Evolutionary conservation across 257 asterid species (phyloP), one percentile per base, ranked within the genome.

Genomic region (Solanum gandarillasii): DNA sequence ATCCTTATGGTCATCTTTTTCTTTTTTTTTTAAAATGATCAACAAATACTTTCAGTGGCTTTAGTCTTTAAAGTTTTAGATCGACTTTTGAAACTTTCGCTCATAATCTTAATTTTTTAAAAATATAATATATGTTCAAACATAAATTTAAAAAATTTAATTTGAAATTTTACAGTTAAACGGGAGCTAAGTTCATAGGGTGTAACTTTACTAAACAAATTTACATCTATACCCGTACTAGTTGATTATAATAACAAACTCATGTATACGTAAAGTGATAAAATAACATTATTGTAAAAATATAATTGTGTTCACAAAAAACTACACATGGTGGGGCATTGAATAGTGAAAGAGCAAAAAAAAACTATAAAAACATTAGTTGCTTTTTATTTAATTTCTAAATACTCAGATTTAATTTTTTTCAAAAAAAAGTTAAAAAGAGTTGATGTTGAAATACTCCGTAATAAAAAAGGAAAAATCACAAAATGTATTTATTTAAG

Each of bases 261-360:
- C 34, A 25, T 67, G 20, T 27, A 67, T 27, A 27, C 74, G 1
- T 20, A 27, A 68, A 6, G 1, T 68, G 23, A 29, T 70, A 31
- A 29, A 29, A 29, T 29, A 29, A 8, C 12, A 23, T 75, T 74
- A 6, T 36, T 36, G 5, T 39, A 23, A 79, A 79, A 78, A 7
- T 18, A 14, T n/a, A 12, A 79, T 27, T 41, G 5, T 81, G 39
- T 81, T 46, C 68, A 27, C 10, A 16, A 6, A 29, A 43, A 81
- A 18, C 39, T 27, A 81, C 39, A 62, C 60, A 65, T 75, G 84
- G 75, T 36, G 83, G 36, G 86, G 36, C 81, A 70, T n/a, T 85
- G 87, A 82, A 87, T 81, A 89, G 71, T 14, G 41, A 74, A 83
- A 83, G 75, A 86, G 89, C 82, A 86, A 38, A 84, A 62, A n/a